Evolutionary conservation across 768 basidiomycete species (phyloP).

Genomic region (Rhizopogon vinicolor): DNA sequence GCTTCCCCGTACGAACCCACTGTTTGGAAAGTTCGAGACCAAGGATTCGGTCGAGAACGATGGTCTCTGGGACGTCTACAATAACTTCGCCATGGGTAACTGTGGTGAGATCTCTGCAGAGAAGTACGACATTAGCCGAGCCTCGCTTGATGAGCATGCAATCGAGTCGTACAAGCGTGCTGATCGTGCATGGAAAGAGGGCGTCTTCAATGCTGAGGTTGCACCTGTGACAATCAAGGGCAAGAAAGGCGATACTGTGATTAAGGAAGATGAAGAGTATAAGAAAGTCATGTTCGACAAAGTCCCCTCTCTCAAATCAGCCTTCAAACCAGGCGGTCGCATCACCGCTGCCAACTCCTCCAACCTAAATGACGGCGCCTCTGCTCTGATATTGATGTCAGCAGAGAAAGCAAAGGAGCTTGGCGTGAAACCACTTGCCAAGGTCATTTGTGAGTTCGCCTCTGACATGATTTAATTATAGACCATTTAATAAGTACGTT

Average conservation of each 20-base stretch:
- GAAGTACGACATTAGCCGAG: constrained; percentile 79
- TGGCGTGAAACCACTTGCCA: constrained; percentile 89
- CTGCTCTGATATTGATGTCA: constrained; percentile 92
- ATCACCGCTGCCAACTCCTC: constrained; percentile 98
- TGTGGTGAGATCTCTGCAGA: constrained; percentile 86
- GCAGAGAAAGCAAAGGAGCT: constrained; percentile 90
- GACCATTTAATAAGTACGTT: not conserved
- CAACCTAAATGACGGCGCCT: constrained; percentile 92
- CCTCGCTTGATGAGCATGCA: constrained; percentile 86
- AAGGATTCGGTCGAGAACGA: constrained; percentile 88
- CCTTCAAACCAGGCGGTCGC: constrained; percentile 83
- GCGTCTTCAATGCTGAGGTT: constrained; percentile 83
- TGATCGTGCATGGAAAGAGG: constrained; percentile 84
- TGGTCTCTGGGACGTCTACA: constrained; percentile 96
- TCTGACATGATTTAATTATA: not conserved
- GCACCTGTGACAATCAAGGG: constrained; percentile 88
- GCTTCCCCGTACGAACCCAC: constrained; percentile 72
- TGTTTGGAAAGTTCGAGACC: constrained; percentile 85
- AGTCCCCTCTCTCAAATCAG: constrained; percentile 80
- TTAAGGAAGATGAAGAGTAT: constrained; percentile 97
- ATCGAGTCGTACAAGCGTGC: constrained; percentile 95
- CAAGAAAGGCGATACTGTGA: constrained; percentile 88
- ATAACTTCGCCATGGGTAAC: constrained; percentile 98
- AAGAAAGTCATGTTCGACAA: constrained; percentile 96
- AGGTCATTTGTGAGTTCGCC: constrained; percentile 74